A percentile compares a stretch with the other conserved stretches of the same genome.
phyloP scores from a whole-genome alignment of 1,284 basidiomycete species.

The Rhodotorula sp. region DNA sequence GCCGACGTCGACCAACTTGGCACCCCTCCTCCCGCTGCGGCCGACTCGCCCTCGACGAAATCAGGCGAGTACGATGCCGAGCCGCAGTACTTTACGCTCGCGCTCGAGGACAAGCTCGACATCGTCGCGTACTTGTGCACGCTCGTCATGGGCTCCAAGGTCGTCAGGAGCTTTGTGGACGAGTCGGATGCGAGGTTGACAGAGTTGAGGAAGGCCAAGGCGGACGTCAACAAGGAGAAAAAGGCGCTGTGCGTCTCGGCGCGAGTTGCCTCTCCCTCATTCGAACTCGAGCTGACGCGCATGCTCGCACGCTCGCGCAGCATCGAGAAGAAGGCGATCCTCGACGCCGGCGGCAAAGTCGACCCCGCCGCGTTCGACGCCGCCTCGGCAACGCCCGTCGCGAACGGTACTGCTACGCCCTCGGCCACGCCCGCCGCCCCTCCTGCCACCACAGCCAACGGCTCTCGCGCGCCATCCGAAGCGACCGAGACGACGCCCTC shows the following conservation, averaged over 20 bases:
- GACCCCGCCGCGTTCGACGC: not conserved
- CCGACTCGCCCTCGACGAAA: constrained; percentile 2
- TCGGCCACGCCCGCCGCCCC: not conserved
- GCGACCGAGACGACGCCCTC: constrained; percentile 1
- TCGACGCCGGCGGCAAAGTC: constrained; percentile 52
- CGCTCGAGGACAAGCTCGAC: constrained; percentile 74
- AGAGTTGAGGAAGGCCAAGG: constrained; percentile 88
- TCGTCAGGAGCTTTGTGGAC: constrained; percentile 84
- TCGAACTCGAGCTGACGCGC: not conserved
- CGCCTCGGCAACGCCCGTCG: not conserved
- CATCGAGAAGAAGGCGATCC: constrained; percentile 67
- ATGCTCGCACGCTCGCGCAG: constrained; percentile 51
- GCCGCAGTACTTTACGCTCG: constrained; percentile 70
- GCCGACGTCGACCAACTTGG: constrained; percentile 2
- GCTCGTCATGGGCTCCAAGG: constrained; percentile 82
- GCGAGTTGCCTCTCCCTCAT: constrained; percentile 12
- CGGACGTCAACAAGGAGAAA: constrained; percentile 84
- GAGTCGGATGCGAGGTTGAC: constrained; percentile 84
- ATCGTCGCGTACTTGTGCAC: constrained; percentile 87
- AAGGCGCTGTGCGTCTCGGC: constrained; percentile 70
- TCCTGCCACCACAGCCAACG: not conserved
- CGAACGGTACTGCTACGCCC: constrained; percentile 1
- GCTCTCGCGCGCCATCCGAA: constrained; percentile 4
- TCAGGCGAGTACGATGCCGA: constrained; percentile 54
- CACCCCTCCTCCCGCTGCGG: constrained; percentile 5